phyloP scores from a whole-genome alignment of 2,329 filamentous ascomycete genomes.

The Calonectria pseudoreteaudii region DNA sequence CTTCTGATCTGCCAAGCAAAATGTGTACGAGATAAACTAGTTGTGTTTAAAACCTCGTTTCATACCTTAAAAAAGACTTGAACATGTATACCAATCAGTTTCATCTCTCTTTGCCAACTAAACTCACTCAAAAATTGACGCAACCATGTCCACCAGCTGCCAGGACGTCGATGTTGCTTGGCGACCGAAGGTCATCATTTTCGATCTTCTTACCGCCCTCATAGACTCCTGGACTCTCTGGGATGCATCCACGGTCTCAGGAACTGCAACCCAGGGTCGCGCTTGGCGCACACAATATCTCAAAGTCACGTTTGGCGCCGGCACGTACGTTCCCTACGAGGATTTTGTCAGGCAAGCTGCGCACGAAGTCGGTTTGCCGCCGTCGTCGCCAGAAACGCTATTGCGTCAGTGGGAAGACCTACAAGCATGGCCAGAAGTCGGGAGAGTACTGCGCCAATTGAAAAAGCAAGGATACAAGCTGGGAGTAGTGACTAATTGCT shows the following conservation, averaged over 20 bases:
- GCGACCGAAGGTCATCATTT: constrained; percentile 50
- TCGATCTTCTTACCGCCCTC: constrained; percentile 55
- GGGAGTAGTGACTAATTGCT: constrained; percentile 54
- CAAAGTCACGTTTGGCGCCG: constrained; percentile 50
- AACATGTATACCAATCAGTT: background rate
- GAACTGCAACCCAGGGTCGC: constrained; percentile 40
- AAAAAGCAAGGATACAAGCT: constrained; percentile 45
- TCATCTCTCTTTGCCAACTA: background rate
- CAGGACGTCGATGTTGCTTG: constrained; percentile 22
- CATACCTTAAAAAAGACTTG: background rate
- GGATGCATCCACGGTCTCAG: constrained; percentile 46
- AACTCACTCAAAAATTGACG: background rate
- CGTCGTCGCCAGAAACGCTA: constrained; percentile 43
- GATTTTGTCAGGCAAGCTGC: constrained; percentile 46
- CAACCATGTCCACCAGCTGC: background rate
- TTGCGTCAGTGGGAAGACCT: constrained; percentile 44
- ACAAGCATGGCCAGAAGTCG: constrained; percentile 40
- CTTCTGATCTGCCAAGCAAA: background rate
- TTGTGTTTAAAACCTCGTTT: background rate
- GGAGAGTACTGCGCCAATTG: constrained; percentile 35
- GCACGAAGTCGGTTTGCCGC: constrained; percentile 43
- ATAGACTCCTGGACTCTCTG: constrained; percentile 55
- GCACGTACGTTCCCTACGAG: constrained; percentile 49
- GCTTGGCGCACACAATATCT: constrained; percentile 53
- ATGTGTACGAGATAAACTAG: background rate